Evolutionary conservation across 106 monocot species (phyloP).

Genomic region (Allium sativum): DNA sequence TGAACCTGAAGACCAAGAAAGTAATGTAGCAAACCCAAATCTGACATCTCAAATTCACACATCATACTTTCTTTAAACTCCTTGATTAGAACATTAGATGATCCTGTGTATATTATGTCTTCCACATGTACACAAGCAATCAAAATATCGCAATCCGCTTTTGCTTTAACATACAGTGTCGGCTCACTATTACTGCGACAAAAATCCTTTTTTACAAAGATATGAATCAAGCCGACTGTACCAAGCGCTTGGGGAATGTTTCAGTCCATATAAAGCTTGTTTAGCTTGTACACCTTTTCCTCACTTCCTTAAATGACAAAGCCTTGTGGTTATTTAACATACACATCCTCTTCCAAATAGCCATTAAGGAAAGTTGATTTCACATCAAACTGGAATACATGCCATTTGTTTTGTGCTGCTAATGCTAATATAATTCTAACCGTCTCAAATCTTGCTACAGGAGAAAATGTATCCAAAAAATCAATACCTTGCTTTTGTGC

Average conservation of each 20-base stretch:
- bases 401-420: neutral
- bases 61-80: slow-evolving; percentile 1
- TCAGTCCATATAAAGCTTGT: slow-evolving; percentile 13
- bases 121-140: slow-evolving; percentile 14
- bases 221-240: slow-evolving; percentile 11
- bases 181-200: slow-evolving; percentile 10
- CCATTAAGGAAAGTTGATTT: slow-evolving; percentile 14
- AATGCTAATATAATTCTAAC: slow-evolving; percentile 8
- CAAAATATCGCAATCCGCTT: neutral
- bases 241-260: slow-evolving; percentile 10
- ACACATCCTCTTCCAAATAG: slow-evolving; percentile 6
- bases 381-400: slow-evolving; percentile 13
- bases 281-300: slow-evolving; percentile 13
- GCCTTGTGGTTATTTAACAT: slow-evolving; percentile 11
- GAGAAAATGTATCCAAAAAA: slow-evolving; percentile 12
- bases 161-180: slow-evolving; percentile 4
- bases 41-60: slow-evolving; percentile 9
- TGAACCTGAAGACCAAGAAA: slow-evolving; percentile 8
- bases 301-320: slow-evolving; percentile 3
- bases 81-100: neutral
- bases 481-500: slow-evolving; percentile 12
- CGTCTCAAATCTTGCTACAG: slow-evolving; percentile 16
- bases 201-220: slow-evolving; percentile 6
- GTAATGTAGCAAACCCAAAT: slow-evolving; percentile 5
- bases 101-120: slow-evolving; percentile 10